Evolutionary conservation across 2,329 filamentous ascomycete species (phyloP).

Genomic region (Cladosporium sp.): DNA sequence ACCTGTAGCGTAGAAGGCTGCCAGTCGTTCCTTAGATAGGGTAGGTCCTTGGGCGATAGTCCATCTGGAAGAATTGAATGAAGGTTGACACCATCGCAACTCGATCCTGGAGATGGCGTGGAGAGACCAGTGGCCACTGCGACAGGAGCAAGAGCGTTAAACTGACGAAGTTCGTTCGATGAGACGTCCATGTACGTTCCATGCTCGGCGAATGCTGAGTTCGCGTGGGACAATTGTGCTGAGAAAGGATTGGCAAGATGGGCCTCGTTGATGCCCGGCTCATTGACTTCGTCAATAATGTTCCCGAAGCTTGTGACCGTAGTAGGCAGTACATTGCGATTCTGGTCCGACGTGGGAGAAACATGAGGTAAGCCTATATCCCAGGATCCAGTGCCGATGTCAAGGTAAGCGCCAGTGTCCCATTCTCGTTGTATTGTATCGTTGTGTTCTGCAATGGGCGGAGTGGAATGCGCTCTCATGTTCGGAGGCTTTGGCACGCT

Average conservation of each 20-base stretch:
- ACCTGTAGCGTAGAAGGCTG: slow-evolving; percentile 34
- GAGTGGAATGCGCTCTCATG: not conserved
- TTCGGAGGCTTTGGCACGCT: not conserved
- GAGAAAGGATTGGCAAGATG: not conserved
- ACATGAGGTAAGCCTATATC: not conserved
- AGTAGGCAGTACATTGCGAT: not conserved
- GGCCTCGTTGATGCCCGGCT: not conserved
- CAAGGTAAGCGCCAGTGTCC: not conserved
- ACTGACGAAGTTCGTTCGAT: not conserved
- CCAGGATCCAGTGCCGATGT: not conserved
- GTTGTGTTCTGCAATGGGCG: not conserved
- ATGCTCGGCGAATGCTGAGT: not conserved
- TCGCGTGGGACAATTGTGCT: not conserved
- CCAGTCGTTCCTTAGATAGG: slow-evolving; percentile 33
- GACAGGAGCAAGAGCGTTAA: not conserved
- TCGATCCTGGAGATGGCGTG: slow-evolving; percentile 2
- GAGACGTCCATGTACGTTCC: not conserved
- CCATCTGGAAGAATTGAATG: not conserved
- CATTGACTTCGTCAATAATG: not conserved
- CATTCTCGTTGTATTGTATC: not conserved
- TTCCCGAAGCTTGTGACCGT: not conserved
- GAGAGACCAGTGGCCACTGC: not conserved
- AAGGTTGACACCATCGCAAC: not conserved
- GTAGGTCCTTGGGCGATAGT: slow-evolving; percentile 17
- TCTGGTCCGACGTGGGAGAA: not conserved